Evolutionary conservation across 345 rosid genomes (phyloP).

Genomic region (Acer saccharum): DNA sequence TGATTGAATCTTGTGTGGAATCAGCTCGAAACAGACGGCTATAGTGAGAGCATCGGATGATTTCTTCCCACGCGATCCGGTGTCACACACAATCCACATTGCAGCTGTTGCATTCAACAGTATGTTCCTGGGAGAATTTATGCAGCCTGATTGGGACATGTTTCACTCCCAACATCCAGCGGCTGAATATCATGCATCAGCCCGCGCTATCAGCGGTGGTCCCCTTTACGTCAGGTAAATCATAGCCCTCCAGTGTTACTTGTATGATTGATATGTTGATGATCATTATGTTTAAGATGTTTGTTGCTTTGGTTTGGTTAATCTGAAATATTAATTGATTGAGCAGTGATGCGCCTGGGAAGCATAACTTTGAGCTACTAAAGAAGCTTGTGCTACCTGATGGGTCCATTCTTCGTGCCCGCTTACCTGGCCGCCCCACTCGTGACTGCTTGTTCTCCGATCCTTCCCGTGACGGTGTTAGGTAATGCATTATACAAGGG

Average conservation of each 20-base stretch:
- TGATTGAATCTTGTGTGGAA: slow-evolving; percentile 6
- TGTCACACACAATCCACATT: slow-evolving; percentile 88
- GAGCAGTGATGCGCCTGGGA: slow-evolving; percentile 90
- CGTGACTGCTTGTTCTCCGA: slow-evolving; percentile 81
- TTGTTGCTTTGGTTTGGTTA: not conserved
- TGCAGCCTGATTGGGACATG: slow-evolving; percentile 99
- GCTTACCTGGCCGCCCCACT: slow-evolving; percentile 92
- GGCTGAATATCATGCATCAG: slow-evolving; percentile 93
- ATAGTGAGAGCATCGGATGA: slow-evolving; percentile 93
- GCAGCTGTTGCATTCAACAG: slow-evolving; percentile 90
- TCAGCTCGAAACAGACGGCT: slow-evolving; percentile 94
- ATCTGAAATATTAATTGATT: not conserved
- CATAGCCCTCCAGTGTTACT: not conserved
- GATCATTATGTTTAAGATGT: not conserved
- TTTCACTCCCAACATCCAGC: slow-evolving; percentile 91
- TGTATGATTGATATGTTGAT: not conserved
- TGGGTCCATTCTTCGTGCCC: slow-evolving; percentile 83
- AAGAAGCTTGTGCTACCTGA: slow-evolving; percentile 86
- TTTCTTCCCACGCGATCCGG: slow-evolving; percentile 89
- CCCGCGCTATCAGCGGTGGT: slow-evolving; percentile 94
- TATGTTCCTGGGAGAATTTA: slow-evolving; percentile 84
- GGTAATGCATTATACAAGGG: slow-evolving; percentile 39
- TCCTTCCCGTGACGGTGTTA: slow-evolving; percentile 83
- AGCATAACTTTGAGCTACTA: slow-evolving; percentile 78
- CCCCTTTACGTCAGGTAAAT: slow-evolving; percentile 82